Conservation (phyloP, 1,284 basidiomycete genomes). For the Tylopilus microsporus region DNA sequence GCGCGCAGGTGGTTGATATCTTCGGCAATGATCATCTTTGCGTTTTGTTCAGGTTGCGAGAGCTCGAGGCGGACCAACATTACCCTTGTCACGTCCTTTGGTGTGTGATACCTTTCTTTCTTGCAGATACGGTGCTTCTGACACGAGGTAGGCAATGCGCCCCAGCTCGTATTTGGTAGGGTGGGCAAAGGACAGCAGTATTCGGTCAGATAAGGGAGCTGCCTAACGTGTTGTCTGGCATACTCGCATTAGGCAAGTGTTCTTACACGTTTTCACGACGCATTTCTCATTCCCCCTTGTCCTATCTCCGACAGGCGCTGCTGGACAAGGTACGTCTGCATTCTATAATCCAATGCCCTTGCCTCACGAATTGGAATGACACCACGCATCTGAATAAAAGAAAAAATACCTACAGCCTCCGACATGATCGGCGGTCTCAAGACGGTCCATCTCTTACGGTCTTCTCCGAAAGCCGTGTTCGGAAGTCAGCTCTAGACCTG, state of each 20-base stretch:
- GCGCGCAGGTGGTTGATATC: neutral
- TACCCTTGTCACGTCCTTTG: conserved; percentile 14
- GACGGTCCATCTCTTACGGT: conserved; percentile 65
- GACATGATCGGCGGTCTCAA: conserved; percentile 75
- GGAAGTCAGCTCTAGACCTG: conserved; percentile 46
- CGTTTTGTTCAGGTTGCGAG: conserved; percentile 16
- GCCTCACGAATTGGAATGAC: neutral
- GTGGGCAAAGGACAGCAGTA: conserved; percentile 7
- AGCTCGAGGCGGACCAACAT: conserved; percentile 16
- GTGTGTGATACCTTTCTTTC: neutral
- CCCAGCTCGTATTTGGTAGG: conserved; percentile 17
- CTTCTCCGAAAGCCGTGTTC: conserved; percentile 65
- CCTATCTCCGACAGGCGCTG: conserved; percentile 5
- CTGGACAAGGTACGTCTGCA: conserved; percentile 13
- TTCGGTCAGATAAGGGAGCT: conserved; percentile 8
- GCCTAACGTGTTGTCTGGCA: conserved; percentile 11
- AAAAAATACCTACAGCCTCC: conserved; percentile 30
- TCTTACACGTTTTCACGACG: no score
- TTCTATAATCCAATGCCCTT: neutral
- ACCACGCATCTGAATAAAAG: no score
- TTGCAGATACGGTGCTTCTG: neutral
- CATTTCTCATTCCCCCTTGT: neutral
- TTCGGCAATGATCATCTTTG: conserved; percentile 11
- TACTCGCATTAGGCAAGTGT: conserved; percentile 9
- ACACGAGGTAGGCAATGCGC: conserved; percentile 12